Conservation (phyloP, 495 filamentous ascomycete genomes). For the Clavariopsis aquatica region DNA sequence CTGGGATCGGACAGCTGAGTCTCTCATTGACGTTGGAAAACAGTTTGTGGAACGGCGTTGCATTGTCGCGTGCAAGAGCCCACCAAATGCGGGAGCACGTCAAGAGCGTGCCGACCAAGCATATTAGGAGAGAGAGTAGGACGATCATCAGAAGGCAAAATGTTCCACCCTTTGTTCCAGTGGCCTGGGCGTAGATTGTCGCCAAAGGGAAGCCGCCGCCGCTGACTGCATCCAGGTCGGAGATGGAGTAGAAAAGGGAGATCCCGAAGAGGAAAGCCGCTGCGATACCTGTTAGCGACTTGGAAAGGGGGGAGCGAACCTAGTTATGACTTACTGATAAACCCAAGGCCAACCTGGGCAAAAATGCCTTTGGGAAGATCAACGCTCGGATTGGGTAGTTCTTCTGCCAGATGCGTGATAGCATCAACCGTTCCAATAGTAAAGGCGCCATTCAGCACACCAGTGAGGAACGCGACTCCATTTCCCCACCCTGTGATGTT, state of each 20-base stretch:
- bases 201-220: slow-evolving; percentile 68
- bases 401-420: slow-evolving; percentile 75
- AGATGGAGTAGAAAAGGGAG: slow-evolving; percentile 71
- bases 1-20: slow-evolving; percentile 61
- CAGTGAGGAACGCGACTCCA: slow-evolving; percentile 75
- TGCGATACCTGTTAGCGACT: not conserved
- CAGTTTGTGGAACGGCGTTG: slow-evolving; percentile 54
- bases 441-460: slow-evolving; percentile 86
- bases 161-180: slow-evolving; percentile 57
- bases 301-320: not conserved
- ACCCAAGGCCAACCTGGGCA: slow-evolving; percentile 54
- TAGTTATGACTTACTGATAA: slow-evolving; percentile 46
- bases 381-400: slow-evolving; percentile 65
- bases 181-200: slow-evolving; percentile 77
- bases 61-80: slow-evolving; percentile 75
- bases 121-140: slow-evolving; percentile 63
- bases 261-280: slow-evolving; percentile 72
- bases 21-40: slow-evolving; percentile 52
- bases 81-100: slow-evolving; percentile 77
- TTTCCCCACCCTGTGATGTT: slow-evolving; percentile 62
- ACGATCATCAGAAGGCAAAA: slow-evolving; percentile 71
- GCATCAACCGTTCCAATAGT: slow-evolving; percentile 78
- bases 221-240: slow-evolving; percentile 62
- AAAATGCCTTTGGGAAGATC: slow-evolving; percentile 60
- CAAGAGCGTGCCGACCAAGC: slow-evolving; percentile 68